A percentile compares a stretch with the other conserved stretches of the same genome.
Conservation (phyloP, 2,329 filamentous ascomycete genomes). For the Paecilomyces sp. region DNA sequence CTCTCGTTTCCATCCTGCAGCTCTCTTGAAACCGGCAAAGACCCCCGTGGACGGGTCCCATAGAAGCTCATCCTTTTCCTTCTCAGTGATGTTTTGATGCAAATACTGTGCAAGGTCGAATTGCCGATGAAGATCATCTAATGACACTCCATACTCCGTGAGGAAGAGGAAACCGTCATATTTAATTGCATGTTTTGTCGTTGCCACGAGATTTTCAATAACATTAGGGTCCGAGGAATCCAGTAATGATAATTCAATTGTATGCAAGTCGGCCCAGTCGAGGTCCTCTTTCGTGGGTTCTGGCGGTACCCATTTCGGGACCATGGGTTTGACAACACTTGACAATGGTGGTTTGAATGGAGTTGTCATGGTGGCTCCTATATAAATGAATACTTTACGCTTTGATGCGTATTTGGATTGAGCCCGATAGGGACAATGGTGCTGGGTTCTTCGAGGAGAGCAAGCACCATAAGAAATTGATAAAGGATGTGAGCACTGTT, state of each 20-base stretch:
- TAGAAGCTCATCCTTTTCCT: slow-evolving; percentile 43
- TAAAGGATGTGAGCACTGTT: neutral
- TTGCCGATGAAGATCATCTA: slow-evolving; percentile 45
- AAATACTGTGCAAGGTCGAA: slow-evolving; percentile 46
- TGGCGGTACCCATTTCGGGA: slow-evolving; percentile 39
- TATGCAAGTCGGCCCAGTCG: slow-evolving; percentile 37
- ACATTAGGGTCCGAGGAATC: slow-evolving; percentile 37
- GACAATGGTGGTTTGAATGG: slow-evolving; percentile 36
- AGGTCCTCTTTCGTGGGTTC: slow-evolving; percentile 39
- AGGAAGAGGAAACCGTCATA: slow-evolving; percentile 43
- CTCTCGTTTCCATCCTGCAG: slow-evolving; percentile 34
- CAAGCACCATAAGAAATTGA: neutral
- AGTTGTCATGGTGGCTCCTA: slow-evolving; percentile 18
- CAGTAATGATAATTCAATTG: slow-evolving; percentile 39
- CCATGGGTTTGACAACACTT: slow-evolving; percentile 35
- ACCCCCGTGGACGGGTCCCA: slow-evolving; percentile 42
- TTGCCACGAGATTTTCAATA: slow-evolving; percentile 37
- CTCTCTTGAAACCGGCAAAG: slow-evolving; percentile 47
- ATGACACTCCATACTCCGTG: slow-evolving; percentile 44
- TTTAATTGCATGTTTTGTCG: slow-evolving; percentile 37
- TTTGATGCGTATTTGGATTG: too few relatives aligned
- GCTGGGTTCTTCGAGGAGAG: too few relatives aligned
- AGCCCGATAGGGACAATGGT: too few relatives aligned
- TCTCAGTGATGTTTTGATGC: slow-evolving; percentile 43
- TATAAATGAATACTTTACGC: neutral